Conservation (phyloP, 2,329 filamentous ascomycete species). For the Trichoderma koningii region DNA sequence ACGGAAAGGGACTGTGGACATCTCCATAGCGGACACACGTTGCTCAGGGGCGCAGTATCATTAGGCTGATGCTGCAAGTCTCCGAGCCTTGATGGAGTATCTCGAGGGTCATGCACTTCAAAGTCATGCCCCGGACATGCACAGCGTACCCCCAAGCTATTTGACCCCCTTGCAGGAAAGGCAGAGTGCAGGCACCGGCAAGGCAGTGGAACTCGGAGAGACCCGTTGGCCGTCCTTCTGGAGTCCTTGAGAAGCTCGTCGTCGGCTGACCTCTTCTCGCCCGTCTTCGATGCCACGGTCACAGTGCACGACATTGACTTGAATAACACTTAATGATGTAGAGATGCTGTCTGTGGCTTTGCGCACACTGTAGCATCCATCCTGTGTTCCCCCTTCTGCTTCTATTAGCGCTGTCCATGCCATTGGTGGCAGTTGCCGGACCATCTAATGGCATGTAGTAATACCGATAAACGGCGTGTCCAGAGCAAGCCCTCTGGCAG, state of each 20-base stretch:
- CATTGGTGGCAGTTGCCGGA: constrained; percentile 4
- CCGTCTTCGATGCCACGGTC: constrained; percentile 3
- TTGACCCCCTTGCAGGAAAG: background rate
- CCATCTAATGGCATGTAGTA: constrained; percentile 17
- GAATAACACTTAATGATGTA: background rate
- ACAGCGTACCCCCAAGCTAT: constrained; percentile 1
- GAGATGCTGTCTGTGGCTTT: too few species aligned
- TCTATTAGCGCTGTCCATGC: constrained; percentile 3
- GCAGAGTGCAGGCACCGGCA: background rate
- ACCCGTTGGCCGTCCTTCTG: background rate
- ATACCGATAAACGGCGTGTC: constrained; percentile 2
- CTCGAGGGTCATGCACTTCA: background rate
- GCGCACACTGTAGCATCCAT: background rate
- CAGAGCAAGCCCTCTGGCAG: constrained; percentile 1
- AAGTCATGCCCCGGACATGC: too few species aligned
- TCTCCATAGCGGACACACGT: constrained; percentile 11
- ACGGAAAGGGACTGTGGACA: background rate
- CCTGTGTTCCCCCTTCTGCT: background rate
- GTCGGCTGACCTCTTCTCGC: constrained; percentile 15
- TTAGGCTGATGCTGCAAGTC: constrained; percentile 18
- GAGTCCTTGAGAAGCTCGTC: background rate
- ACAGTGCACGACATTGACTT: constrained; percentile 1
- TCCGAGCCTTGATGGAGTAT: background rate
- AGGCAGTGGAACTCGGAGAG: constrained; percentile 2
- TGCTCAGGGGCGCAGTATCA: constrained; percentile 4